Percentiles rank a stretch among this genome's conserved stretches.
phyloP scores from a whole-genome alignment of 1,284 basidiomycete genomes.

The Boletus holoroseus region DNA sequence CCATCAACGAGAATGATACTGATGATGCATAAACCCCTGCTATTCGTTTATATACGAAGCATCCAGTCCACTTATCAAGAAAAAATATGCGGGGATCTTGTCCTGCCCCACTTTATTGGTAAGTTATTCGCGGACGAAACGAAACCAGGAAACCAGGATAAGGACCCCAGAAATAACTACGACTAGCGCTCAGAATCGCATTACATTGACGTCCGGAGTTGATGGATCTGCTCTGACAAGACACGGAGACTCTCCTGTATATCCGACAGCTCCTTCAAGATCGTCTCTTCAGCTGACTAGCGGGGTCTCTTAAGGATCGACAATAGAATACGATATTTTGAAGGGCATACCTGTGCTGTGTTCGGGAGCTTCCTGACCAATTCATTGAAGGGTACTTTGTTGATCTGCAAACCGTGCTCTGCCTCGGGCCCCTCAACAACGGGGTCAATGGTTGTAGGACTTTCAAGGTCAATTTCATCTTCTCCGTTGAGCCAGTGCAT shows the following conservation, averaged over 20 bases:
- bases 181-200: background rate
- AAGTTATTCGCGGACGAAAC: conserved; percentile 1
- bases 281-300: conserved; percentile 66
- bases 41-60: background rate
- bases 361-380: conserved; percentile 77
- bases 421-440: conserved; percentile 56
- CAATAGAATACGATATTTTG: conserved; percentile 1
- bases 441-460: conserved; percentile 53
- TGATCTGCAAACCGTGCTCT: conserved; percentile 58
- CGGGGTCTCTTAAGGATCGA: conserved; percentile 2
- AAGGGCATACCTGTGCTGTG: conserved; percentile 53
- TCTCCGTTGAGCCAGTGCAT: conserved; percentile 59
- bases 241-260: conserved; percentile 54
- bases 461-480: conserved; percentile 65
- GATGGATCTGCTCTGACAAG: conserved; percentile 50
- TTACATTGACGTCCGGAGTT: conserved; percentile 16
- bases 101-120: background rate
- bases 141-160: background rate
- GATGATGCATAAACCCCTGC: conserved; percentile 6
- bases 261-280: conserved; percentile 60
- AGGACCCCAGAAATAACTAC: background rate
- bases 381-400: conserved; percentile 69
- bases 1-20: conserved; percentile 2
- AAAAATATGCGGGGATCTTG: background rate
- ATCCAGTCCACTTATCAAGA: background rate